Evolutionary conservation across 2,329 filamentous ascomycete species (phyloP).

Genomic region (Colletotrichum abscissum): DNA sequence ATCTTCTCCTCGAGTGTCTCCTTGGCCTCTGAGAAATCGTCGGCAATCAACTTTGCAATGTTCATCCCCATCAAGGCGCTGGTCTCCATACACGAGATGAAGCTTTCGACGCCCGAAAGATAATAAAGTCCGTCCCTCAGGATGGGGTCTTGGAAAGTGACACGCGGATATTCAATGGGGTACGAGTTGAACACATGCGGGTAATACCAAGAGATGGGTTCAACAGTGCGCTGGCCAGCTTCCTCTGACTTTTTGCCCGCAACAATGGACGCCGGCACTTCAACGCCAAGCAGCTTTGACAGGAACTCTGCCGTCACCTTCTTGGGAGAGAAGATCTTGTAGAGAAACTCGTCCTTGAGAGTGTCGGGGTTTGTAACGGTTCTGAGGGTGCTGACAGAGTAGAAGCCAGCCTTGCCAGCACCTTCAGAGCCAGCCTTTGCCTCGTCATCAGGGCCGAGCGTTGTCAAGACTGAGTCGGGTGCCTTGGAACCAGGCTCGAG

Average conservation of each 20-base stretch:
- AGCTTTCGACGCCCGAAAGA: slow-evolving; percentile 85
- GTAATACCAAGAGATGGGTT: slow-evolving; percentile 79
- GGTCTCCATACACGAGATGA: slow-evolving; percentile 98
- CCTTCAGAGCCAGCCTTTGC: slow-evolving; percentile 62
- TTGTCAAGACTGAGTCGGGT: slow-evolving; percentile 85
- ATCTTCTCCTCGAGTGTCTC: slow-evolving; percentile 12
- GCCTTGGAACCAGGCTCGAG: slow-evolving; percentile 66
- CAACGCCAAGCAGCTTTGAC: slow-evolving; percentile 60
- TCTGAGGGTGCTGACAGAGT: slow-evolving; percentile 82
- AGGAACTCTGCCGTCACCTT: slow-evolving; percentile 65
- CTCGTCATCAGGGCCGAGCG: slow-evolving; percentile 72
- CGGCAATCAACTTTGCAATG: slow-evolving; percentile 76
- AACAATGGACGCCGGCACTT: slow-evolving; percentile 56
- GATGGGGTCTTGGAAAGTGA: slow-evolving; percentile 86
- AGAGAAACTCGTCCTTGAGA: slow-evolving; percentile 64
- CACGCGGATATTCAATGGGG: slow-evolving; percentile 83
- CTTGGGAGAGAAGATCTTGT: slow-evolving; percentile 74
- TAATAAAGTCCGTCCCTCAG: slow-evolving; percentile 77
- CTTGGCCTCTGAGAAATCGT: slow-evolving; percentile 56
- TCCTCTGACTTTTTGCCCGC: slow-evolving; percentile 43
- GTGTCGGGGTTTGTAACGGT: slow-evolving; percentile 71
- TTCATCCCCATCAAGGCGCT: slow-evolving; percentile 92
- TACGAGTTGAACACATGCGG: slow-evolving; percentile 86
- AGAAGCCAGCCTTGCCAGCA: slow-evolving; percentile 83
- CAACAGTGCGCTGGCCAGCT: slow-evolving; percentile 37